Percentiles rank a stretch among this genome's conserved stretches.
These are phyloP conservation scores for Penicillium tannophilum DNA, from an alignment of 495 filamentous ascomycete genomes.

Conservation along the genomic window DNA sequence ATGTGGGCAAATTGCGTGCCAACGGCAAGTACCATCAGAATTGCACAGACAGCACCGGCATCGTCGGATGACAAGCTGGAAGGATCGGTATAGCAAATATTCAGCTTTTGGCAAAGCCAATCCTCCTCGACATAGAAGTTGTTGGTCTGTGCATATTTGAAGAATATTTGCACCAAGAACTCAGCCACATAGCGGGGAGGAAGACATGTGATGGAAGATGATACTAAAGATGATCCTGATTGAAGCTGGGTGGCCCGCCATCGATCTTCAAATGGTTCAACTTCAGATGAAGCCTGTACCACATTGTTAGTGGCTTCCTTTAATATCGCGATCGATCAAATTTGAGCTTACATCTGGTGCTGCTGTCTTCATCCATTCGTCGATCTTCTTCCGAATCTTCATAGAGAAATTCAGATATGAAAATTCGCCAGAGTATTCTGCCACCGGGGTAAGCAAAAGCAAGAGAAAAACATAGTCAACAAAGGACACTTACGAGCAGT, in stretches of 20 bases:
- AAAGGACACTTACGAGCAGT: constrained; percentile 44
- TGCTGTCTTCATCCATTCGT: constrained; percentile 50
- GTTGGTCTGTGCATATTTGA: constrained; percentile 56
- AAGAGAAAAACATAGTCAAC: not conserved
- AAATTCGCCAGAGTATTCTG: constrained; percentile 57
- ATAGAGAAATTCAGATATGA: constrained; percentile 55
- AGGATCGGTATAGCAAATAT: constrained; percentile 47
- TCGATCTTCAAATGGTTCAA: constrained; percentile 49
- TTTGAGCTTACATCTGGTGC: constrained; percentile 38
- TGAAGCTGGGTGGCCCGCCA: constrained; percentile 54
- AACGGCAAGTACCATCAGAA: constrained; percentile 54
- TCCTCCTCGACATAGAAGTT: constrained; percentile 55
- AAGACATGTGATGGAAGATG: constrained; percentile 46
- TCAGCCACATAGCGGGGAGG: constrained; percentile 54
- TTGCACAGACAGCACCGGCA: constrained; percentile 47
- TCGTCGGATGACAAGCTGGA: constrained; percentile 47
- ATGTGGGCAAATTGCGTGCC: constrained; percentile 59
- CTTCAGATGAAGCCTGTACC: constrained; percentile 39
- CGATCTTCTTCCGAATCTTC: constrained; percentile 52
- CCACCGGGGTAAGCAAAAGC: not conserved
- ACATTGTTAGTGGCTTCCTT: not conserved
- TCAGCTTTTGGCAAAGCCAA: constrained; percentile 49
- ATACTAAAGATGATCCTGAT: constrained; percentile 43
- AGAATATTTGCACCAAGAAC: constrained; percentile 54
- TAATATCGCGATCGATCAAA: not conserved